Conservation (phyloP, 805 yeast genomes). For the Kodamaea sagamina region DNA sequence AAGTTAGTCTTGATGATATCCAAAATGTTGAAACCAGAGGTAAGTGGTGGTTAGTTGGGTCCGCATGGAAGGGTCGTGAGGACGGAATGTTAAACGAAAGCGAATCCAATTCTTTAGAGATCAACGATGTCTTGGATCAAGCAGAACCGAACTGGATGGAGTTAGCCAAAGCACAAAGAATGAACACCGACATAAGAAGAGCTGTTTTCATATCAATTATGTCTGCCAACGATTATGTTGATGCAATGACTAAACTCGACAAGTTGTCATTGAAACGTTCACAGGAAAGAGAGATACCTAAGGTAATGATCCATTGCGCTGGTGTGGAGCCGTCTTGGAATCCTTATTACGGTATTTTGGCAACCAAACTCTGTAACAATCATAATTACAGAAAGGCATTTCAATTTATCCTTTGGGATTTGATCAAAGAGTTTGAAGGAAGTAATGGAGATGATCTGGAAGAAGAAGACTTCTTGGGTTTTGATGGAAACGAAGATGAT, state of each 20-base stretch:
- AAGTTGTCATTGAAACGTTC: conserved; percentile 74
- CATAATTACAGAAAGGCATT: conserved; percentile 79
- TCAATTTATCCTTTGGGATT: conserved; percentile 90
- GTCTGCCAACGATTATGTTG: conserved; percentile 92
- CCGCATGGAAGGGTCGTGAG: conserved; percentile 87
- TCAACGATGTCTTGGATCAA: conserved; percentile 62
- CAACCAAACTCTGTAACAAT: conserved; percentile 70
- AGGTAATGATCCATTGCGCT: conserved; percentile 82
- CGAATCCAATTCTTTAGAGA: conserved; percentile 39
- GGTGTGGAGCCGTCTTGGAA: conserved; percentile 80
- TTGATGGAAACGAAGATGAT: conserved; percentile 47
- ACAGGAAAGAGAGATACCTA: conserved; percentile 86
- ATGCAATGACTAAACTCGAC: conserved; percentile 80
- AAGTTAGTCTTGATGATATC: conserved; percentile 82
- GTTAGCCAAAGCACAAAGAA: conserved; percentile 80
- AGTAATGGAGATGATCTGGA: conserved; percentile 42
- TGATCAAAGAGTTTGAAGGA: conserved; percentile 65
- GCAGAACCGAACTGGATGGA: conserved; percentile 88
- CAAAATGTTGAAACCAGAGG: conserved; percentile 76
- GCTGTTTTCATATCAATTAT: conserved; percentile 92
- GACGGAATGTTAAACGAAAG: conserved; percentile 15
- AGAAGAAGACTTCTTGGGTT: conserved; percentile 43
- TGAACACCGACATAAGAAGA: conserved; percentile 94
- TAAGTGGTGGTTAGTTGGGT: conserved; percentile 99
- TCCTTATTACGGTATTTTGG: conserved; percentile 85